Evolutionary conservation across 495 filamentous ascomycete species (phyloP).

Genomic region (Penicillium argentinense): DNA sequence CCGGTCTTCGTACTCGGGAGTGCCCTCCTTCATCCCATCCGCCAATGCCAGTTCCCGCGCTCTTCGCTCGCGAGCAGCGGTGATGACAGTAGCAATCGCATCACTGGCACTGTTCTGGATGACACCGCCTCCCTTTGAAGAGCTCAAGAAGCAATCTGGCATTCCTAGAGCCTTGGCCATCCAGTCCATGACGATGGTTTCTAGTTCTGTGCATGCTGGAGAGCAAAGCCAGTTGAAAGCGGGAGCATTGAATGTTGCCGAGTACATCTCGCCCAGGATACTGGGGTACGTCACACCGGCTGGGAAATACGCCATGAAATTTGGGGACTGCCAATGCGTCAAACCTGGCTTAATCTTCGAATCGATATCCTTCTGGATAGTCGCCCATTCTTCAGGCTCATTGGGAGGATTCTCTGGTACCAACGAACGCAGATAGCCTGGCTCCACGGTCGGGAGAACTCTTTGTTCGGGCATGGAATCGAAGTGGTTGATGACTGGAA

Average conservation of each 20-base stretch:
- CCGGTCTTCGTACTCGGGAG: constrained; percentile 50
- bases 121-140: constrained; percentile 80
- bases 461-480: constrained; percentile 67
- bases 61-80: constrained; percentile 80
- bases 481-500: constrained; percentile 82
- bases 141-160: constrained; percentile 74
- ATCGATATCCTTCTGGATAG: constrained; percentile 84
- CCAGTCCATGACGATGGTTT: constrained; percentile 95
- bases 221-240: constrained; percentile 98
- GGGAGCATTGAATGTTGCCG: constrained; percentile 80
- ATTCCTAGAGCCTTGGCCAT: constrained; percentile 71
- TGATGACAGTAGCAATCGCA: constrained; percentile 81
- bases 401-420: constrained; percentile 73
- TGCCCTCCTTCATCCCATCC: constrained; percentile 50
- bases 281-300: constrained; percentile 79
- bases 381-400: constrained; percentile 72
- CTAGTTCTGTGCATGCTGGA: constrained; percentile 92
- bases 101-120: constrained; percentile 95
- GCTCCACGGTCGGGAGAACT: constrained; percentile 76
- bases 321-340: constrained; percentile 95
- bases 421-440: constrained; percentile 81
- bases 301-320: constrained; percentile 97
- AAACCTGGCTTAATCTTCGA: constrained; percentile 88
- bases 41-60: constrained; percentile 56
- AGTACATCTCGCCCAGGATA: constrained; percentile 93